phyloP scores from a whole-genome alignment of 1,284 basidiomycete species.

The Rhodotorula sp. region DNA sequence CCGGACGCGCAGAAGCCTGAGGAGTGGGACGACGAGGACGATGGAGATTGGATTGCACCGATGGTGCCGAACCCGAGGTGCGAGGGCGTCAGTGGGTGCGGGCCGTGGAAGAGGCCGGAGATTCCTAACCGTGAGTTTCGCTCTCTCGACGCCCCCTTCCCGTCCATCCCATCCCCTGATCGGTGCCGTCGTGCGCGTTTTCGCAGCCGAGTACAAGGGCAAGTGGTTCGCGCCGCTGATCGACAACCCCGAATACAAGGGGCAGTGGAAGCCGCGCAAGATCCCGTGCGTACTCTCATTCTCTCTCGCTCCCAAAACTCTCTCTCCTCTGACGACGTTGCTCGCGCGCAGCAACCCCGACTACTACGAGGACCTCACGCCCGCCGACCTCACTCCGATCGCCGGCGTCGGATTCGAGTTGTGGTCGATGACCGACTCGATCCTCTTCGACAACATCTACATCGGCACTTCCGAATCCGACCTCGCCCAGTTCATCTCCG shows the following conservation, averaged over 20 bases:
- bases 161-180: too few species aligned
- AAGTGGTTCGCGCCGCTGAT: slow-evolving; percentile 92
- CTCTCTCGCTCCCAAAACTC: neutral
- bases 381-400: slow-evolving; percentile 66
- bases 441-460: slow-evolving; percentile 73
- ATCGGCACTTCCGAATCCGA: slow-evolving; percentile 81
- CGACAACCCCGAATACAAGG: slow-evolving; percentile 97
- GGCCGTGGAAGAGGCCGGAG: slow-evolving; percentile 81
- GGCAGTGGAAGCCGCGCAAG: slow-evolving; percentile 86
- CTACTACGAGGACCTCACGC: slow-evolving; percentile 84
- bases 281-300: slow-evolving; percentile 58
- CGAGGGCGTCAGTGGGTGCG: slow-evolving; percentile 85
- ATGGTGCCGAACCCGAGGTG: slow-evolving; percentile 65
- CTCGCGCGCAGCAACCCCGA: slow-evolving; percentile 64
- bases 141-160: too few species aligned
- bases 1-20: slow-evolving; percentile 93
- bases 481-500: slow-evolving; percentile 72
- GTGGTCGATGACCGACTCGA: slow-evolving; percentile 98
- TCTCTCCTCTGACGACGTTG: neutral
- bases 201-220: slow-evolving; percentile 56
- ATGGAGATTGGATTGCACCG: slow-evolving; percentile 96
- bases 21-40: slow-evolving; percentile 99
- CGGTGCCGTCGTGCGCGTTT: too few species aligned
- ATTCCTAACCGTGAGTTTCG: slow-evolving; percentile 73
- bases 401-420: slow-evolving; percentile 94